phyloP scores from a whole-genome alignment of 1,139 yeast genomes.

The Pichia sp. region DNA sequence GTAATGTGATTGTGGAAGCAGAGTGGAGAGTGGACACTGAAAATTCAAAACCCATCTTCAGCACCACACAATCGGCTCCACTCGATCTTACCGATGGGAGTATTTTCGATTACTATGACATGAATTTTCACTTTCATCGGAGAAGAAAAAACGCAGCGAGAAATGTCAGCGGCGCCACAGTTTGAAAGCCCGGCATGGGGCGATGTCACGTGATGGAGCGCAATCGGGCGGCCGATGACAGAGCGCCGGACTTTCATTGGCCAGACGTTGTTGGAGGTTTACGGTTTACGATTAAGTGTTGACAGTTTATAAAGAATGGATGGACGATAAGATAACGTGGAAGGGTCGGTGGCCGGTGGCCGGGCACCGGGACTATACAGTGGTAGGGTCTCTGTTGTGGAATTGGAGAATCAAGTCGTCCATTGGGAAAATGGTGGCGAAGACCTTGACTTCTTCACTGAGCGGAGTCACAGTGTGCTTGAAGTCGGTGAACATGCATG shows the following conservation, averaged over 20 bases:
- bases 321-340: no score
- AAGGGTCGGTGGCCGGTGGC: no score
- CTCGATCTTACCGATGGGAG: no score
- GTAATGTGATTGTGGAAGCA: no score
- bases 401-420: conserved; percentile 87
- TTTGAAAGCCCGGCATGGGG: not conserved
- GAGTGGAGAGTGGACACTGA: no score
- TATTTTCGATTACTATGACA: no score
- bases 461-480: conserved; percentile 77
- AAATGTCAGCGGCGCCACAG: conserved; percentile 1
- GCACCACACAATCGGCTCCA: no score
- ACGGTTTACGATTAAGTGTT: no score
- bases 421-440: conserved; percentile 97
- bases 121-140: not conserved
- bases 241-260: no score
- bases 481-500: conserved; percentile 75
- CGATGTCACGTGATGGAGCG: conserved; percentile 2
- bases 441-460: conserved; percentile 90
- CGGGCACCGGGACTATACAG: conserved; percentile 21
- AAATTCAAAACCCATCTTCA: no score
- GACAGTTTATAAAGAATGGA: no score
- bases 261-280: no score
- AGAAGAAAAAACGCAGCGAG: not conserved
- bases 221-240: conserved; percentile 1
- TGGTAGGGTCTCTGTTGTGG: conserved; percentile 56